Evolutionary conservation across 306 rosid species (phyloP).

Genomic region (Phaseolus lunatus): DNA sequence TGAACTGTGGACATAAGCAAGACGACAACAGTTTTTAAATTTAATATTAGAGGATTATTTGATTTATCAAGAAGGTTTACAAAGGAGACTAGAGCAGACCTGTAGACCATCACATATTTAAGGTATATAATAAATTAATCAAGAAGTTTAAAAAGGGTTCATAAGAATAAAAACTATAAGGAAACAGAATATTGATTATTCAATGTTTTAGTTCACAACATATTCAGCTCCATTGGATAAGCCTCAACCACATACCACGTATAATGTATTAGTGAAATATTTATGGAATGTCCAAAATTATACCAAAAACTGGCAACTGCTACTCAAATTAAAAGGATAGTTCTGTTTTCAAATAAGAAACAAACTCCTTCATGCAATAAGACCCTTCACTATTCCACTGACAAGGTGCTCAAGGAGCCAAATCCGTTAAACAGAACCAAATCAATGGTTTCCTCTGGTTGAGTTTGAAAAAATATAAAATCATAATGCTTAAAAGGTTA

Average conservation of each 20-base stretch:
- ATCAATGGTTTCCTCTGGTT: not conserved
- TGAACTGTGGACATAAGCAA: slow-evolving; percentile 14
- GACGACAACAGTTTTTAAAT: slow-evolving; percentile 18
- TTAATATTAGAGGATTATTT: slow-evolving; percentile 13
- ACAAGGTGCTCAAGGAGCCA: slow-evolving; percentile 31
- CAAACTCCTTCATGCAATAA: slow-evolving; percentile 17
- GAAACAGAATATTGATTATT: slow-evolving; percentile 33
- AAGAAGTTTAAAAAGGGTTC: slow-evolving; percentile 16
- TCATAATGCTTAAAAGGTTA: slow-evolving; percentile 6
- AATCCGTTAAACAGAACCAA: slow-evolving; percentile 20
- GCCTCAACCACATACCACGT: not conserved
- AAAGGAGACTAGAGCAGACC: slow-evolving; percentile 11
- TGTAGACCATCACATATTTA: slow-evolving; percentile 35
- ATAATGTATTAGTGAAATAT: not conserved
- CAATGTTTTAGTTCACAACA: slow-evolving; percentile 7
- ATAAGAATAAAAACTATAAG: not conserved
- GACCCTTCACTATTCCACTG: not conserved
- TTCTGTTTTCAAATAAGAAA: slow-evolving; percentile 12
- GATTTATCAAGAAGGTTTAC: slow-evolving; percentile 18
- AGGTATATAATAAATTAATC: not conserved
- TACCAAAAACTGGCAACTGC: slow-evolving; percentile 12
- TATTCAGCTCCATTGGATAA: slow-evolving; percentile 2
- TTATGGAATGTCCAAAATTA: slow-evolving; percentile 17
- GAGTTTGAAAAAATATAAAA: slow-evolving; percentile 21
- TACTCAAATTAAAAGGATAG: not conserved